phyloP scores from a whole-genome alignment of 83 land plant genomes.

The Larix sibirica region DNA sequence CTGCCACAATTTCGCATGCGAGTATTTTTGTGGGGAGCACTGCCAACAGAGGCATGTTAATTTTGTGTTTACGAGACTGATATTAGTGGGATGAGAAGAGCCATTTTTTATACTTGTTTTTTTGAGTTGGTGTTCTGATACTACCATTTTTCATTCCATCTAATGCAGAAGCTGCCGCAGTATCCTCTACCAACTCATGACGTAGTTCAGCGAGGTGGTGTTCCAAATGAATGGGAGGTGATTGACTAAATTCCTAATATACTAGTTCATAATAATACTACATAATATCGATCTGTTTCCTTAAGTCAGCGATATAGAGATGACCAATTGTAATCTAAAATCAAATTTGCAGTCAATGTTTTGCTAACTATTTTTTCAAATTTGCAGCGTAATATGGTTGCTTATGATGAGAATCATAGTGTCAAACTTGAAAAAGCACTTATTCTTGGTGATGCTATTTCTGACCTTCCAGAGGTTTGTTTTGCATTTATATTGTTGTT shows the following conservation, averaged over 20 bases:
- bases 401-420: constrained; percentile 60
- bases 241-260: neutral
- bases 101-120: neutral
- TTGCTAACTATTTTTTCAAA: neutral
- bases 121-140: neutral
- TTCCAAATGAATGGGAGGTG: constrained; percentile 93
- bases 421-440: constrained; percentile 56
- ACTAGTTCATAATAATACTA: neutral
- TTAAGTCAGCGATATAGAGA: neutral
- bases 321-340: neutral
- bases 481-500: neutral
- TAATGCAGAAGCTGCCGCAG: constrained; percentile 76
- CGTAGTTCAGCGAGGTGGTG: constrained; percentile 59
- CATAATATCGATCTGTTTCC: neutral
- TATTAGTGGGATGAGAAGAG: neutral
- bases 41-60: constrained; percentile 66
- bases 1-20: constrained; percentile 96
- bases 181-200: constrained; percentile 94
- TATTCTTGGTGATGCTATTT: constrained; percentile 79
- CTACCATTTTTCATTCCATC: neutral
- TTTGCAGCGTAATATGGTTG: constrained; percentile 82
- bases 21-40: constrained; percentile 95
- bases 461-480: constrained; percentile 84
- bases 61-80: neutral
- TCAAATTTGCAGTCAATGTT: constrained; percentile 33